phyloP scores from a whole-genome alignment of 2,329 filamentous ascomycete genomes.

The Meredithiella fracta region DNA sequence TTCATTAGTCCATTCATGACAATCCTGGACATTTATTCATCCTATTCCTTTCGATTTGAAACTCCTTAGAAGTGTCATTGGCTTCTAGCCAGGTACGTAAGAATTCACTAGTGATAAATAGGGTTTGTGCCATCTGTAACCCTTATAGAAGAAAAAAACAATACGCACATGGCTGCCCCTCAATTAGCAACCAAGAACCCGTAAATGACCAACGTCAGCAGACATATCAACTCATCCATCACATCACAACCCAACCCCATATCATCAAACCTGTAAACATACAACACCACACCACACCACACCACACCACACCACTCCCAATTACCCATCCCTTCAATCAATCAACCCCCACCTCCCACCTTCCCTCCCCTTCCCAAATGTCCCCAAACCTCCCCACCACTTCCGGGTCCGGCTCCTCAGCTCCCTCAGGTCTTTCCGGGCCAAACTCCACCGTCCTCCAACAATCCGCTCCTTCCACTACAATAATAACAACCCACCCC shows the following conservation, averaged over 20 bases:
- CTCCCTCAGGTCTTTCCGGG: background rate
- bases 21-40: background rate
- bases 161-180: no score
- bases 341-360: background rate
- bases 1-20: no score
- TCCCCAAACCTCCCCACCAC: slow-evolving; percentile 1
- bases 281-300: background rate
- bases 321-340: background rate
- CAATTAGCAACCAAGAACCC: background rate
- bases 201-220: no score
- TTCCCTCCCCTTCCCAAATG: no score
- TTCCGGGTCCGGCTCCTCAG: background rate
- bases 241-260: background rate
- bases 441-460: slow-evolving; percentile 1
- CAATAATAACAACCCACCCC: background rate
- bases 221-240: background rate
- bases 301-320: background rate
- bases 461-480: slow-evolving; percentile 1
- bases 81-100: background rate
- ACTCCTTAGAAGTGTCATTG: background rate
- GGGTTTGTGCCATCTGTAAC: background rate
- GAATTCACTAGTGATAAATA: background rate
- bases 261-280: background rate
- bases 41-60: background rate
- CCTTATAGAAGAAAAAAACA: background rate